These are phyloP conservation scores for Strobilomyces dryophilus DNA, from an alignment of 768 basidiomycete species.

Conservation along the genomic window DNA sequence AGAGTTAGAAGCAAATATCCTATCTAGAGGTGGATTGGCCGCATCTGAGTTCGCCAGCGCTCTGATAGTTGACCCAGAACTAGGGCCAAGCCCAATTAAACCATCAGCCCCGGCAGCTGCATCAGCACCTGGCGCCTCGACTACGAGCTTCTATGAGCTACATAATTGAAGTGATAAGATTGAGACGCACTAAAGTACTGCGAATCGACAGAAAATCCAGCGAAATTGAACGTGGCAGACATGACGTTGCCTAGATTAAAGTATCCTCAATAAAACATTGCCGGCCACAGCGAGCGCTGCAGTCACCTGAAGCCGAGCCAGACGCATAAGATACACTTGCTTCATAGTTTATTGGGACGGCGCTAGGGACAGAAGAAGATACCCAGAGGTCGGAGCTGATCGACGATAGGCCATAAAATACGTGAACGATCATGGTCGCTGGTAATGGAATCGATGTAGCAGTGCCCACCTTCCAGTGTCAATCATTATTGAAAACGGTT, in stretches of 20 bases:
- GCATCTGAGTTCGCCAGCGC: constrained; percentile 28
- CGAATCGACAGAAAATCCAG: constrained; percentile 45
- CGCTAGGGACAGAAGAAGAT: constrained; percentile 39
- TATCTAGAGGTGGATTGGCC: constrained; percentile 56
- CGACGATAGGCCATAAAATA: constrained; percentile 1
- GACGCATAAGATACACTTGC: constrained; percentile 50
- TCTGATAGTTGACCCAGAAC: constrained; percentile 48
- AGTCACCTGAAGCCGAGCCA: constrained; percentile 46
- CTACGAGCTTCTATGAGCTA: constrained; percentile 11
- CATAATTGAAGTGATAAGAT: background rate
- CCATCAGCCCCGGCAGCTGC: constrained; percentile 25
- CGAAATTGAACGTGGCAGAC: constrained; percentile 28
- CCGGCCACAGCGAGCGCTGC: background rate
- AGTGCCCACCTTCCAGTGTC: constrained; percentile 44
- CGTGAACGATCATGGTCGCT: background rate
- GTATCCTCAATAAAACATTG: background rate
- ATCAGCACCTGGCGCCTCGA: constrained; percentile 12
- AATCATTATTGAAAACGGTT: constrained; percentile 32
- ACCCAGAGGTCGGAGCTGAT: constrained; percentile 65
- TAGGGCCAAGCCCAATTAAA: constrained; percentile 59
- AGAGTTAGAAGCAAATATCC: constrained; percentile 58
- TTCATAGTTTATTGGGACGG: constrained; percentile 35
- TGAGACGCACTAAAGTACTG: constrained; percentile 26
- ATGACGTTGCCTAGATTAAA: constrained; percentile 23
- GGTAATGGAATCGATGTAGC: background rate